Conservation (phyloP, 768 basidiomycete species). For the Podaxis sp. region DNA sequence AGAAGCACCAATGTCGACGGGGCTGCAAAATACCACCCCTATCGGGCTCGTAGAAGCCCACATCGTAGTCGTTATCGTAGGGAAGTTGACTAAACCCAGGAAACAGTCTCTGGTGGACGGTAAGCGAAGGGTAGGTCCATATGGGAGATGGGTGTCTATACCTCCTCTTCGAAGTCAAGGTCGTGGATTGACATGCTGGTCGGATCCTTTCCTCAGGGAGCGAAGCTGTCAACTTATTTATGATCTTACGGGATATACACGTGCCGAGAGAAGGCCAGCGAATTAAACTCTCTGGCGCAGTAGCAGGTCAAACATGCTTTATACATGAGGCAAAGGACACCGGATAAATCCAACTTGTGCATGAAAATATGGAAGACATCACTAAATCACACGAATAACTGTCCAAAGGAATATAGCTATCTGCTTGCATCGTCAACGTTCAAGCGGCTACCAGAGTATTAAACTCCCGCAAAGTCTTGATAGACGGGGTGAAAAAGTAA, state of each 20-base stretch:
- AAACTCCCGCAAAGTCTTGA: conserved; percentile 40
- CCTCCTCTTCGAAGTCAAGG: conserved; percentile 1
- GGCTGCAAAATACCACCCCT: conserved; percentile 9
- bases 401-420: not conserved
- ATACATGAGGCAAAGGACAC: not conserved
- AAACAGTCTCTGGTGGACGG: conserved; percentile 20
- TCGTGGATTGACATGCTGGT: not conserved
- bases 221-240: not conserved
- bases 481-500: conserved; percentile 53
- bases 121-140: not conserved
- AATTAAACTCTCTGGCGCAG: not conserved
- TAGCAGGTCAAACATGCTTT: not conserved
- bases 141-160: not conserved
- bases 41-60: conserved; percentile 17
- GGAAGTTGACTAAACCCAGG: conserved; percentile 27
- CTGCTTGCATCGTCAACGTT: not conserved
- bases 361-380: not conserved
- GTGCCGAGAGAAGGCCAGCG: not conserved
- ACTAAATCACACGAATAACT: not conserved
- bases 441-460: not conserved
- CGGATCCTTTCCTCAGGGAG: too few relatives aligned
- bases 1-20: conserved; percentile 22
- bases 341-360: not conserved
- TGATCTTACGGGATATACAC: not conserved
- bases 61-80: conserved; percentile 21